Base-by-base conservation (phyloP, 306 rosid species). In the Abrus pulchellus region DNA sequence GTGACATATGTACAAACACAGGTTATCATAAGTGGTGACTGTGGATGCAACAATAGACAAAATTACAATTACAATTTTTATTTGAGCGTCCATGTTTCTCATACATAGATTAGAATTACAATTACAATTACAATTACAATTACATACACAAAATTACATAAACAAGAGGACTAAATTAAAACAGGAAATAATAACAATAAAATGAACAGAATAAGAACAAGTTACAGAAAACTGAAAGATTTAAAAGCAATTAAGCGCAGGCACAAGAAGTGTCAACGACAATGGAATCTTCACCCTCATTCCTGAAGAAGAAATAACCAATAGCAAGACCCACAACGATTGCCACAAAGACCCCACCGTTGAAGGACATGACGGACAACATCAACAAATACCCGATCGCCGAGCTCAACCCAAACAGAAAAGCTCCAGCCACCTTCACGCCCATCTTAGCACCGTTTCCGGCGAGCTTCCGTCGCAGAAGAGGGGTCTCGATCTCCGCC, bases 321-420 rank as follows among this genome's bases (percentile, higher is more conserved):
- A 87, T 32, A 32, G 92, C 83, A 2, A 95, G 94, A 65, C 99
- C 99, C 50, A 91, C 41, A 1, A 88, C 97, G 36, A 93, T 43
- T 1, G 97, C 97, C 14, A 93, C 72, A 53, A 95, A 91, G 7
- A 93, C 97, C 11, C 99, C 99, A 2, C 96, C 98, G 76, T 95
- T 95, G 64, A 81, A 95, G 3, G 99, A 95, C 99, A 95, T 95
- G 40, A 93, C 74, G 33, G 99, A 89, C 69, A 95, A 76, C 99
- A 95, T 95, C 79, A 95, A 77, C 71, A 93, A 29, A 82, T 95
- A 95, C 11, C 99, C 99, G 77, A 95, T 88, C 88, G 91, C 94
- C 47, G 99, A 85, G 44, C 89, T 93, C 41, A 95, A 56, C n/a
- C 90, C 98, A 28, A 89, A 93, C 14, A 92, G 87, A 72, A 83